Percentiles rank a stretch among this genome's conserved stretches.
Conservation (phyloP, 768 basidiomycete species). For the Holtermannia corniformis region DNA sequence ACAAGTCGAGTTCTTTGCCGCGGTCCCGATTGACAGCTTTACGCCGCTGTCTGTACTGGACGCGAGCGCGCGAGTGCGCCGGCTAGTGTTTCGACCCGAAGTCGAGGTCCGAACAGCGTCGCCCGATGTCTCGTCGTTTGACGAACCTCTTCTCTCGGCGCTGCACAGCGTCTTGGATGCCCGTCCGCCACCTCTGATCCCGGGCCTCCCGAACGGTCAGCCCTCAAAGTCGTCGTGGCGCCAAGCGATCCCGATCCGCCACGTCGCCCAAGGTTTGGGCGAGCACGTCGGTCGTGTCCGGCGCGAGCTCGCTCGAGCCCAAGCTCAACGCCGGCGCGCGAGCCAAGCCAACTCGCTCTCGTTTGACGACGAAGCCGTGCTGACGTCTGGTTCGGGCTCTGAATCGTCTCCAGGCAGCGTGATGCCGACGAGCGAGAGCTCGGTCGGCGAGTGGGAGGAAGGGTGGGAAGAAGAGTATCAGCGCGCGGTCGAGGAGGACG, state of each 20-base stretch:
- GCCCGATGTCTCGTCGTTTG: conserved; percentile 48
- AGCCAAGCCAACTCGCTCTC: conserved; percentile 13
- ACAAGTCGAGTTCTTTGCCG: conserved; percentile 69
- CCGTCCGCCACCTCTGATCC: conserved; percentile 48
- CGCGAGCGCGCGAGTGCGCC: conserved; percentile 53
- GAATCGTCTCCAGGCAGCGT: conserved; percentile 12
- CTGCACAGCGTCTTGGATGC: conserved; percentile 56
- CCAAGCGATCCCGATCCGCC: conserved; percentile 22
- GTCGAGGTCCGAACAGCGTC: conserved; percentile 52
- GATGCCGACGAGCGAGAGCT: conserved; percentile 10
- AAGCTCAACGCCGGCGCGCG: conserved; percentile 10
- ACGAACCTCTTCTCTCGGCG: conserved; percentile 68
- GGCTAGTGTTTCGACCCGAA: conserved; percentile 61
- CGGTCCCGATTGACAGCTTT: conserved; percentile 60
- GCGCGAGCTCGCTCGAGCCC: conserved; percentile 27
- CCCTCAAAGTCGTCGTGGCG: conserved; percentile 13
- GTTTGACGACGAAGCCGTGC: conserved; percentile 34
- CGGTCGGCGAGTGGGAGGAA: conserved; percentile 20
- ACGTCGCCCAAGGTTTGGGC: conserved; percentile 22
- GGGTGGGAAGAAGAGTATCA: conserved; percentile 35
- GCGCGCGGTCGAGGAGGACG: conserved; percentile 37
- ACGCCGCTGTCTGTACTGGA: conserved; percentile 59
- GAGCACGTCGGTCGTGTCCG: conserved; percentile 26
- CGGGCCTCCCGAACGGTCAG: conserved; percentile 70
- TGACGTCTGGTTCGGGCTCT: conserved; percentile 13